Conservation (phyloP, 805 yeast species). For the Saccharomycopsis sp. region DNA sequence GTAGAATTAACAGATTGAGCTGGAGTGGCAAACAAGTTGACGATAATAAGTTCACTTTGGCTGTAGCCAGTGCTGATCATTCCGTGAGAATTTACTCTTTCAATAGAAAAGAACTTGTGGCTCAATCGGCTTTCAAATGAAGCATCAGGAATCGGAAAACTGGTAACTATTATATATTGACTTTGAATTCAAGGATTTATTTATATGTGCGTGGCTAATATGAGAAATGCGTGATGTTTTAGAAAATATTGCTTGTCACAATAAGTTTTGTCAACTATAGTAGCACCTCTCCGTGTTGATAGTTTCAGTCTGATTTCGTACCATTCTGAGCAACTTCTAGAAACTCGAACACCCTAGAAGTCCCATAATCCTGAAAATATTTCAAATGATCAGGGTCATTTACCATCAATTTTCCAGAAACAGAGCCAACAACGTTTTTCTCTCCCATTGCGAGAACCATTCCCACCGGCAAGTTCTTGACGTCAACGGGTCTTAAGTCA, state of each 20-base stretch:
- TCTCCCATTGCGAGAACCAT: background rate
- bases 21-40: conserved; percentile 37
- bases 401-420: background rate
- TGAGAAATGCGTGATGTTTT: background rate
- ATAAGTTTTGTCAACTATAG: no score
- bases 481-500: background rate
- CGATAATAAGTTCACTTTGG: background rate
- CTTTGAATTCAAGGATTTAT: no score
- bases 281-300: no score
- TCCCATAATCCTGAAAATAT: background rate
- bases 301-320: background rate
- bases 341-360: background rate
- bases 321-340: background rate
- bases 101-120: background rate
- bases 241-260: no score
- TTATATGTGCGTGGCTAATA: background rate
- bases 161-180: no score
- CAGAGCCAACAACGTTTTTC: background rate
- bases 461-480: background rate
- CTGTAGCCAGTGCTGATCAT: conserved; percentile 13
- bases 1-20: conserved; percentile 51
- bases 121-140: no score
- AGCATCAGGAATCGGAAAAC: no score
- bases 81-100: background rate
- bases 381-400: background rate